Percentiles rank a stretch among this genome's conserved stretches.
Evolutionary conservation across 352 stramenopile species (phyloP).

Genomic region (Globisporangium camurandrum): DNA sequence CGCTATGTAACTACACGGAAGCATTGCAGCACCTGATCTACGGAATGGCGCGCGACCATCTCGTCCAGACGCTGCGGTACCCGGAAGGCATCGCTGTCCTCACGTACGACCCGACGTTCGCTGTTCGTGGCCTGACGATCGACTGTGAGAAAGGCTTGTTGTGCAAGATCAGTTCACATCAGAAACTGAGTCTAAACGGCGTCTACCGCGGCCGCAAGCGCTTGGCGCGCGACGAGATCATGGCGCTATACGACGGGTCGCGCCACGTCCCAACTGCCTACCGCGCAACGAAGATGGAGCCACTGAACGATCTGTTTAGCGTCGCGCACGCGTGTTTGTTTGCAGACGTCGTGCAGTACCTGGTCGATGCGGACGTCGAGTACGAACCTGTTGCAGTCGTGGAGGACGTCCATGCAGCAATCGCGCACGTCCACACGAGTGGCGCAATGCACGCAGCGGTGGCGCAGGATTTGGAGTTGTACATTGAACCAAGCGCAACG

Average conservation of each 20-base stretch:
- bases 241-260: constrained; percentile 85
- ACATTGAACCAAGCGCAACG: constrained; percentile 86
- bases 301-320: constrained; percentile 91
- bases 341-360: constrained; percentile 90
- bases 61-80: constrained; percentile 85
- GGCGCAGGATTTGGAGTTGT: constrained; percentile 69
- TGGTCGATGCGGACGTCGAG: constrained; percentile 85
- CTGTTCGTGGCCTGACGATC: constrained; percentile 89
- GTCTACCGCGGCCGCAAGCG: constrained; percentile 83
- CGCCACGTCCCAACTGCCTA: constrained; percentile 79
- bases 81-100: constrained; percentile 70
- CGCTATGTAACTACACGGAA: constrained; percentile 89
- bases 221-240: constrained; percentile 74
- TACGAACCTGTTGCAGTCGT: constrained; percentile 86
- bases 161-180: constrained; percentile 92
- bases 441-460: constrained; percentile 90
- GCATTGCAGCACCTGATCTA: constrained; percentile 92
- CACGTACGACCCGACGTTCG: constrained; percentile 86
- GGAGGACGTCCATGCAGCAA: constrained; percentile 84
- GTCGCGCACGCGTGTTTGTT: constrained; percentile 92
- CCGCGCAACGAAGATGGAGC: constrained; percentile 84
- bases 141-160: constrained; percentile 91
- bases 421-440: constrained; percentile 87
- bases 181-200: constrained; percentile 82
- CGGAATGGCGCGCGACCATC: constrained; percentile 80